These are phyloP conservation scores for Cornus suecica DNA, from an alignment of 148 eudicot species.

Conservation along the genomic window DNA sequence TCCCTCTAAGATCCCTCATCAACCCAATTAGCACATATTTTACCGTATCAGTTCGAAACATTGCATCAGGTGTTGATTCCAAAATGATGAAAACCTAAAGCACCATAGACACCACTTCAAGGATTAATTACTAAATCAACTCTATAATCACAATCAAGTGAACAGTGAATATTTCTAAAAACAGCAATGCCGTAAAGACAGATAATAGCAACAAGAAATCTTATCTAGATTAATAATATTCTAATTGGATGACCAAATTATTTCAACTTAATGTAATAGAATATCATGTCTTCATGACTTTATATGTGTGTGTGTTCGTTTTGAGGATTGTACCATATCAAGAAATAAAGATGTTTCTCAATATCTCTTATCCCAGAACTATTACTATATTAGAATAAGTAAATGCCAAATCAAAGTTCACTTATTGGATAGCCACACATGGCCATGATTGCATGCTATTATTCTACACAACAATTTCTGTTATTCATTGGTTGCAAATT, in stretches of 20 bases:
- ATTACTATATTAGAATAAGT: background rate
- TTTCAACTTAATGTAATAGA: background rate
- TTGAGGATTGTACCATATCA: background rate
- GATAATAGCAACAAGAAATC: background rate
- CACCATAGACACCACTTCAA: constrained; percentile 8
- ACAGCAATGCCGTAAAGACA: background rate
- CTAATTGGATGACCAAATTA: background rate
- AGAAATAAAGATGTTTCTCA: background rate
- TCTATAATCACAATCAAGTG: background rate
- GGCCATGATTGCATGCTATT: background rate
- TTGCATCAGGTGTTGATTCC: constrained; percentile 74
- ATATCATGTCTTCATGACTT: background rate
- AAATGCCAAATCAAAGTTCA: no score
- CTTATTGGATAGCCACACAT: background rate
- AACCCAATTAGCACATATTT: constrained; percentile 82
- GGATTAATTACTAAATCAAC: background rate
- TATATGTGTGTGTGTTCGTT: no score
- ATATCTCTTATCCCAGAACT: background rate
- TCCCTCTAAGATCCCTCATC: constrained; percentile 96
- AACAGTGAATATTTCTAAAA: background rate
- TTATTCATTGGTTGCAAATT: background rate
- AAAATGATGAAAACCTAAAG: constrained; percentile 67
- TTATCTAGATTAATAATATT: background rate
- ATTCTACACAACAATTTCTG: background rate
- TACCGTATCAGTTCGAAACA: constrained; percentile 75